Evolutionary conservation across 345 rosid genomes (phyloP), one percentile per base, ranked within the genome.

Genomic region (Fremontodendron californicum): DNA sequence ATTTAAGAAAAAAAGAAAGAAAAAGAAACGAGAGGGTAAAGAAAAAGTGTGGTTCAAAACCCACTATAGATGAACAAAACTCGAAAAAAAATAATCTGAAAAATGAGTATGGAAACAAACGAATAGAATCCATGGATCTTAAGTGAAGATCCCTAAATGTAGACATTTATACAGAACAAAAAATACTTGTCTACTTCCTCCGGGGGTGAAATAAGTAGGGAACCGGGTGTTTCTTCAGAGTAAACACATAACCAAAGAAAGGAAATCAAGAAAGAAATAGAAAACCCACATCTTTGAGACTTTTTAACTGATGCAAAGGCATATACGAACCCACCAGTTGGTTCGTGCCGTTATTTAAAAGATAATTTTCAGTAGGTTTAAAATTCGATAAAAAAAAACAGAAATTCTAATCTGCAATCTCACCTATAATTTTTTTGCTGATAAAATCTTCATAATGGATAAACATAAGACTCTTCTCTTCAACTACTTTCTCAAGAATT

Each of bases 401-500:
- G n/a, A n/a, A n/a, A n/a, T n/a, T n/a, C n/a, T n/a, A n/a, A n/a
- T n/a, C n/a, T n/a, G n/a, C n/a, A 19, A 21, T 48, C 77, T 67
- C n/a, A 84, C 88, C 85, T 76, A 67, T 66, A 61, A n/a, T 27
- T 72, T 77, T 64, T 73, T 79, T 81, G 77, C n/a, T 68, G 37
- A 18, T 66, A 27, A 80, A 57, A n/a, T 27, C 68, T 12, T 83
- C 76, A 4, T 43, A 61, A 49, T 58, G 62, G 75, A 37, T 49
- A 62, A 81, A 82, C 49, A 31, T 64, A 37, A 76, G 42, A 67
- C 35, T 58, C 52, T 84, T 81, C 77, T 87, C 89, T 69, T 88
- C 94, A 70, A 39, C 82, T 2, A 84, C 84, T 43, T 77, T 82
- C 75, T 79, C 83, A 70, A 85, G 75, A 76, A 74, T 75, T 13